phyloP scores from a whole-genome alignment of 1,284 basidiomycete species.

The Earliella scabrosa region DNA sequence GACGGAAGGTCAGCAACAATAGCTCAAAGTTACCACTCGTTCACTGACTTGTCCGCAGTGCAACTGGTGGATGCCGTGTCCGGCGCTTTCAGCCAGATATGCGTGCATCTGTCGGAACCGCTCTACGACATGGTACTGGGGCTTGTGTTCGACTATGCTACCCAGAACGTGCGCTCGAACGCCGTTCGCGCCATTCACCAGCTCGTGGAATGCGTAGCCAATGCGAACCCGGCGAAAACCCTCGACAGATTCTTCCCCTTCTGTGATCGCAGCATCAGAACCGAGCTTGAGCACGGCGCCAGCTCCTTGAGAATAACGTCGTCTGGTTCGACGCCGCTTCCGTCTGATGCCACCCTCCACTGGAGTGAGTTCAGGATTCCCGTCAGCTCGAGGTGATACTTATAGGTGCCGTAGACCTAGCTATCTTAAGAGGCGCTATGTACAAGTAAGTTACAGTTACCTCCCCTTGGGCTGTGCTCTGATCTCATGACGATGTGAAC shows the following conservation, averaged over 20 bases:
- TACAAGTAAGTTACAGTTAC: constrained; percentile 59
- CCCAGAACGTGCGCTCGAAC: constrained; percentile 81
- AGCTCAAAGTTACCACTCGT: background rate
- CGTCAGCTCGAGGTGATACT: too few species aligned
- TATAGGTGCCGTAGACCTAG: constrained; percentile 62
- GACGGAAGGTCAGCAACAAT: constrained; percentile 55
- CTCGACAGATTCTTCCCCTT: constrained; percentile 79
- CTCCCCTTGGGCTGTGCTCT: constrained; percentile 2
- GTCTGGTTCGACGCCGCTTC: constrained; percentile 67
- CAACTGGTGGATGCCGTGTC: constrained; percentile 73
- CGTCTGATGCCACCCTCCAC: constrained; percentile 87
- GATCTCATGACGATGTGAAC: constrained; percentile 1
- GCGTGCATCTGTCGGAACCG: constrained; percentile 81
- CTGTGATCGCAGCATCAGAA: constrained; percentile 72
- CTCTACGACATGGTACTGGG: constrained; percentile 84
- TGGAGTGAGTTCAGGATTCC: constrained; percentile 69
- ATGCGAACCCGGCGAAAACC: constrained; percentile 79
- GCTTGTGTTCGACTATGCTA: constrained; percentile 80
- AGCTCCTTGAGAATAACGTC: constrained; percentile 85
- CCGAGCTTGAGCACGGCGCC: constrained; percentile 86
- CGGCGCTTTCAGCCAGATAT: constrained; percentile 75
- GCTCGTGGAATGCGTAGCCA: constrained; percentile 85
- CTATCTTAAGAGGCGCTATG: constrained; percentile 69
- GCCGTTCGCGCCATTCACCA: constrained; percentile 88
- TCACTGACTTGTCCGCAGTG: constrained; percentile 40